These are phyloP conservation scores for Gentiana straminea DNA, from an alignment of 257 asterid genomes.

Conservation along the genomic window DNA sequence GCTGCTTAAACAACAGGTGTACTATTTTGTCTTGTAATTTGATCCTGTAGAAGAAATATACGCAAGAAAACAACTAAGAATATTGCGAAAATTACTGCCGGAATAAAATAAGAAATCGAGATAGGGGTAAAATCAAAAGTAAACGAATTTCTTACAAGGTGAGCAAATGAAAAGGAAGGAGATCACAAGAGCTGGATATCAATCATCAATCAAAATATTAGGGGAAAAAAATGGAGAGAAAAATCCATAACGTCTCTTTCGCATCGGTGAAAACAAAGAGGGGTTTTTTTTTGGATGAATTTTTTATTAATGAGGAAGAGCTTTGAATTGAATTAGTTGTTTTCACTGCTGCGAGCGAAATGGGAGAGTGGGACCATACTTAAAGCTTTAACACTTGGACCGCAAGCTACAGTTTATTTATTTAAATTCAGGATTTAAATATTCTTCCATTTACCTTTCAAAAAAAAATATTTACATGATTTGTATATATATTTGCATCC, in stretches of 20 bases:
- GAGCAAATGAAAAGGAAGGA: neutral
- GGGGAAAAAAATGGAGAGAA: neutral
- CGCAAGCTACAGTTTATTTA: constrained; percentile 1
- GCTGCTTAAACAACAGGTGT: neutral
- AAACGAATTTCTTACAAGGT: constrained; percentile 8
- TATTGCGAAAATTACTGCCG: neutral
- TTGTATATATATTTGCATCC: too few species aligned
- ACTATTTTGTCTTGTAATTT: neutral
- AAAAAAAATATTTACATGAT: too few species aligned
- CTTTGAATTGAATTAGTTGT: neutral
- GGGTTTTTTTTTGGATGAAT: neutral
- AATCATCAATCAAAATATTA: neutral
- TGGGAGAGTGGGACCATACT: neutral
- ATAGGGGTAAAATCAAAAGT: neutral
- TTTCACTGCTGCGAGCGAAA: neutral
- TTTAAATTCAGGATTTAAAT: too few species aligned
- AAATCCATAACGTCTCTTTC: constrained; percentile 9
- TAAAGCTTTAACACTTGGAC: constrained; percentile 2
- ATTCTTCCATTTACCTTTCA: too few species aligned
- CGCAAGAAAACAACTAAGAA: too few species aligned
- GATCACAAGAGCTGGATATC: neutral
- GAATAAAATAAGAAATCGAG: neutral
- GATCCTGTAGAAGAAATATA: too few species aligned
- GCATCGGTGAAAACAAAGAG: neutral
- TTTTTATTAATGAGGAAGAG: neutral